Percentiles rank a stretch among this genome's conserved stretches.
phyloP scores from a whole-genome alignment of 306 rosid species.

The Abrus pulchellus region DNA sequence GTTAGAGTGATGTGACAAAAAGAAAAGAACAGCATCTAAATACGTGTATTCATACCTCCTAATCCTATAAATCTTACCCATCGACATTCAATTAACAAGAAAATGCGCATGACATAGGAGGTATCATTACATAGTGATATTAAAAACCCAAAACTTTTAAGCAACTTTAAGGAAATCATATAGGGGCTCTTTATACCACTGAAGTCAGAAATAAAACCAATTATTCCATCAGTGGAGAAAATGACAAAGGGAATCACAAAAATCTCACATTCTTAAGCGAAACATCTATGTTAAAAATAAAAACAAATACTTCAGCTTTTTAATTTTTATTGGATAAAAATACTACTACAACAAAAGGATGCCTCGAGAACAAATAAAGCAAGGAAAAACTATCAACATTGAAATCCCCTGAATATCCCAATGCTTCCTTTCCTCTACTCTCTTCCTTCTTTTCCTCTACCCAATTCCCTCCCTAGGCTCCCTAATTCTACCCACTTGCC shows the following conservation, averaged over 20 bases:
- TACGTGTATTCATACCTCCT: neutral
- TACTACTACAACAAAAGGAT: neutral
- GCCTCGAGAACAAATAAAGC: constrained; percentile 9
- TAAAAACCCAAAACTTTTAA: constrained; percentile 2
- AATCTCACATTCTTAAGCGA: constrained; percentile 35
- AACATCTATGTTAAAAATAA: neutral
- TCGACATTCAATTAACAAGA: constrained; percentile 7
- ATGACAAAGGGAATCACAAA: constrained; percentile 16
- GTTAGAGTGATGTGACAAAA: constrained; percentile 3
- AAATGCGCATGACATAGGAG: neutral
- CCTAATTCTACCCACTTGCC: constrained; percentile 13
- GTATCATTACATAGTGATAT: constrained; percentile 19
- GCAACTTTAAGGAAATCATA: neutral
- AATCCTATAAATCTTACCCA: neutral
- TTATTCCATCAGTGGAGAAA: constrained; percentile 11
- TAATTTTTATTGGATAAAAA: neutral
- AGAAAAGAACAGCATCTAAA: constrained; percentile 26
- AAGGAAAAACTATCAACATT: neutral
- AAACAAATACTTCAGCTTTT: neutral
- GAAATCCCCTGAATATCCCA: constrained; percentile 16
- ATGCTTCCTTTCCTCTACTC: neutral
- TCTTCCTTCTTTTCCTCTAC: neutral
- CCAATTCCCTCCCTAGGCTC: neutral
- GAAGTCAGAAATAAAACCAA: constrained; percentile 14
- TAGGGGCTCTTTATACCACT: neutral